Evolutionary conservation across 805 yeast genomes (phyloP).

Genomic region (Barnettozyma siamensis): DNA sequence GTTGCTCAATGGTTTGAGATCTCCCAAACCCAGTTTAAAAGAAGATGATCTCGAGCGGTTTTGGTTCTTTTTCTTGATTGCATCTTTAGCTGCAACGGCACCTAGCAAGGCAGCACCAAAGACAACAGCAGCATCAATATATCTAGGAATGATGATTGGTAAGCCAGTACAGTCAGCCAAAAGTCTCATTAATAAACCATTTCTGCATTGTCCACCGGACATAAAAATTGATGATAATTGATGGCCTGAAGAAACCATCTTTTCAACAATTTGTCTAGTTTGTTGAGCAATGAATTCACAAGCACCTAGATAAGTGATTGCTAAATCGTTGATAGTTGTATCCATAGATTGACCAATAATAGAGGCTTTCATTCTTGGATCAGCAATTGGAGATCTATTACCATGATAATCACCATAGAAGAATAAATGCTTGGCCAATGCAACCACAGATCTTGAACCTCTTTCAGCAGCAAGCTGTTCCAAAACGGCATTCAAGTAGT

Average conservation of each 20-base stretch:
- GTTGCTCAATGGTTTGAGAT: conserved; percentile 20
- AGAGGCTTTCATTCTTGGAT: conserved; percentile 86
- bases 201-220: conserved; percentile 97
- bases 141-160: conserved; percentile 88
- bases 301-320: conserved; percentile 83
- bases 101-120: conserved; percentile 94
- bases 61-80: conserved; percentile 26
- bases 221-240: conserved; percentile 68
- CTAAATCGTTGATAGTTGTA: conserved; percentile 74
- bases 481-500: conserved; percentile 68
- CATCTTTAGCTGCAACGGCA: conserved; percentile 82
- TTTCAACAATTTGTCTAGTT: conserved; percentile 89
- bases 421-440: conserved; percentile 78
- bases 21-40: conserved; percentile 21
- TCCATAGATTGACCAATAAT: conserved; percentile 94
- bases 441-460: conserved; percentile 64
- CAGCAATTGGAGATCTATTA: conserved; percentile 96
- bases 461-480: conserved; percentile 57
- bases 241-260: conserved; percentile 80
- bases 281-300: conserved; percentile 98
- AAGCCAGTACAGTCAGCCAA: conserved; percentile 90
- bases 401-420: conserved; percentile 97
- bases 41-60: conserved; percentile 21
- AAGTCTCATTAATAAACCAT: conserved; percentile 80
- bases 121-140: conserved; percentile 95